Base-by-base conservation (phyloP, 768 basidiomycete genomes). In the Agaricus subrufescens region DNA sequence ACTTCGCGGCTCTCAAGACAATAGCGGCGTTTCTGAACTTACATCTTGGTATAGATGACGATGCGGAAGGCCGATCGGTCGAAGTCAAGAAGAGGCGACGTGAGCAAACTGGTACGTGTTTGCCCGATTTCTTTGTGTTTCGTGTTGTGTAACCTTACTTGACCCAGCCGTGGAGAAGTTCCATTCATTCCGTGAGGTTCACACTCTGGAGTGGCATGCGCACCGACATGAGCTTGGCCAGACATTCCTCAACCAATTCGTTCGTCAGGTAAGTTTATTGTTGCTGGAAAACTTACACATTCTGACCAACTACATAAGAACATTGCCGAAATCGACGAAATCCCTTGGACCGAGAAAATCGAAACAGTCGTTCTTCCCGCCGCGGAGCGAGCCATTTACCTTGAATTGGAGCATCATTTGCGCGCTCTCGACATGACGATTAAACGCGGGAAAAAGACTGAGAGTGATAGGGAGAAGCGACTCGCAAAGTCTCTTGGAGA, bases 321-420 rank as follows among this genome's bases (percentile, higher is more conserved):
- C 64, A 85, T 95, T 50, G 94, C 95, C 8, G 95, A 98, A 72
- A 98, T 97, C 54, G 94, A 94, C 58, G 95, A 98, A 71, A 98
- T 98, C 55, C 89, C 89, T 1, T 91, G 85, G 72, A 79, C 79
- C 0, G 80, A 78, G 57, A 75, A 87, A 54, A 71, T 85, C 29
- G 77, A 85, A 61, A 73, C 75, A 27, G 82, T 96, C 26, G 71
- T 80, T 43, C 84, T 96, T 8, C 94, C 95, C 11, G 93, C 94
- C 5, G 92, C 95, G 0, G 95, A 97, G 69, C 89, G 90, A 7
- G 91, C 94, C 0, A 94, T 98, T 59, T 97, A 98, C 68, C 79
- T 95, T 31, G 95, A 98, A 65, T 80, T 98, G 8, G 94, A 96
- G 61, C 95, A 98, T 61, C 90, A 96, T 65, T 74, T 98, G 31